A percentile compares a stretch with the other conserved stretches of the same genome.
Conservation (phyloP, 2,329 filamentous ascomycete species). For the Aspergillus tanneri region DNA sequence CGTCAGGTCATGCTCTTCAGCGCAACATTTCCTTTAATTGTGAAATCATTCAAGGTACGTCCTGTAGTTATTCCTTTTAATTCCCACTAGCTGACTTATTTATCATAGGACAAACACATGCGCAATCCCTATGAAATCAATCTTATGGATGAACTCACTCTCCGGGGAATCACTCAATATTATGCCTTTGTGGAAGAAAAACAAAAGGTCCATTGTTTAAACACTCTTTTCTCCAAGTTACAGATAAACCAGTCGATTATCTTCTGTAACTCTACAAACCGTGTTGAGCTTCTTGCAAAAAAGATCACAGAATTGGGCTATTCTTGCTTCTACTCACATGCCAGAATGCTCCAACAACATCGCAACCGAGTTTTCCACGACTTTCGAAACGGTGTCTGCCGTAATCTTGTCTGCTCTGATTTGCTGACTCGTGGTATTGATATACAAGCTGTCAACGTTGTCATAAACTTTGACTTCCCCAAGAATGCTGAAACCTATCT, state of each 20-base stretch:
- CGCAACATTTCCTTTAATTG: slow-evolving; percentile 93
- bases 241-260: slow-evolving; percentile 99
- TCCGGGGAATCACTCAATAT: slow-evolving; percentile 97
- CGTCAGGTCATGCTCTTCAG: slow-evolving; percentile 99
- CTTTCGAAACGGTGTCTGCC: slow-evolving; percentile 95
- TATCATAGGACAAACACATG: slow-evolving; percentile 81
- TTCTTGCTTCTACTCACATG: slow-evolving; percentile 99
- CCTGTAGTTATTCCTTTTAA: slow-evolving; percentile 29
- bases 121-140: slow-evolving; percentile 96
- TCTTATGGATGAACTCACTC: slow-evolving; percentile 97
- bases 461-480: slow-evolving; percentile 99
- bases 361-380: slow-evolving; percentile 99
- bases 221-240: slow-evolving; percentile 97
- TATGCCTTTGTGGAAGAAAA: slow-evolving; percentile 99
- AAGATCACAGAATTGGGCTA: slow-evolving; percentile 99
- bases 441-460: slow-evolving; percentile 98
- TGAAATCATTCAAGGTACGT: slow-evolving; percentile 81
- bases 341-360: slow-evolving; percentile 94
- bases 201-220: slow-evolving; percentile 97
- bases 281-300: slow-evolving; percentile 94
- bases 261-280: slow-evolving; percentile 99
- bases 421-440: slow-evolving; percentile 97
- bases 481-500: slow-evolving; percentile 99
- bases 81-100: not conserved
- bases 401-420: slow-evolving; percentile 97